Evolutionary conservation across 2,329 filamentous ascomycete genomes (phyloP), one percentile per base, ranked within the genome.

Genomic region (Eutypa lata): DNA sequence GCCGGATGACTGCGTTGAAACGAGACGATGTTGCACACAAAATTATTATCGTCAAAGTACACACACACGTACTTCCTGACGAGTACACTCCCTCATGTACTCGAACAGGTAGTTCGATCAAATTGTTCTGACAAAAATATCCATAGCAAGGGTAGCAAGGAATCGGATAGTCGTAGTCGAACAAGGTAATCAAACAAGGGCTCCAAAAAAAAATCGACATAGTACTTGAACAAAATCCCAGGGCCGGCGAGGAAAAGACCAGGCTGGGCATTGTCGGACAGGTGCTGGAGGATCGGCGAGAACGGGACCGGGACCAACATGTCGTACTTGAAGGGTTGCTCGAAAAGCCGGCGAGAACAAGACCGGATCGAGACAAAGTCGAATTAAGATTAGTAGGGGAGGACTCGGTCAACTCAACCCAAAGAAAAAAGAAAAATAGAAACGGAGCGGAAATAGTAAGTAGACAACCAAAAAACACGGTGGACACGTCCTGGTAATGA

Each of bases 361-460:
- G 45, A 44, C 56, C 49, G 49, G 35, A 22, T 43, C 56, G 47
- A 56, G 46, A 50, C 51, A 35, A 52, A 47, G 51, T 48, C 53
- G 51, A 26, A 18, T 47, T 43, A 47, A 33, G 33, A 24, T 18
- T 5, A 38, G n/a, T 16, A 35, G 55, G 55, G 50, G 57, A 50
- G 53, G 49, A 57, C 45, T 52, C 33, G 43, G 51, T 48, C 53
- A 51, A 56, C 55, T 56, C 53, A 51, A 53, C 47, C 52, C 49
- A 28, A n/a, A n/a, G n/a, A n/a, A n/a, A n/a, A 53, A 53, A 52
- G 42, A 49, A 45, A 49, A 21, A 43, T 49, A 49, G 33, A 48
- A 28, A 44, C 18, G 11, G 26, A 37, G 46, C 18, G 26, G 26
- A 19, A 28, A 26, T 21, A 21, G 6, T n/a, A n/a, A n/a, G 22